These are phyloP conservation scores for Coleophoma cylindrospora DNA, from an alignment of 2,329 filamentous ascomycete genomes.

Conservation along the genomic window DNA sequence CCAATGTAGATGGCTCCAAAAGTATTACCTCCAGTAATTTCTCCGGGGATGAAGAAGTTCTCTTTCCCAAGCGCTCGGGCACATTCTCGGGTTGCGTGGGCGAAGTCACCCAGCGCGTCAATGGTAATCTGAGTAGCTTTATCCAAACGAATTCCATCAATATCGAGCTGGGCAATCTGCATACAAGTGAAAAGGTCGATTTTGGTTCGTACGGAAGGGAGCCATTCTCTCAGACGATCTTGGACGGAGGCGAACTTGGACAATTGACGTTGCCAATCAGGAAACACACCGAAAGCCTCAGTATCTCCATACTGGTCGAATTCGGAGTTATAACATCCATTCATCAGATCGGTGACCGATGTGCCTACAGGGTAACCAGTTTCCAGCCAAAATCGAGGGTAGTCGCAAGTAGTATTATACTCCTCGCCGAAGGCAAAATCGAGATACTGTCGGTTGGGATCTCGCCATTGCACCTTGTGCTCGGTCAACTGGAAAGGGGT, in stretches of 20 bases:
- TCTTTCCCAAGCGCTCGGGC: slow-evolving; percentile 49
- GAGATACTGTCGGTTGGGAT: background rate
- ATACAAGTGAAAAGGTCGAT: slow-evolving; percentile 58
- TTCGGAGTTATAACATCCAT: slow-evolving; percentile 40
- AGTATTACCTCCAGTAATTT: slow-evolving; percentile 57
- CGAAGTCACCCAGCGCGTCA: slow-evolving; percentile 54
- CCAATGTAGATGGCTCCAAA: slow-evolving; percentile 57
- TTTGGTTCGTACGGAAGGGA: slow-evolving; percentile 50
- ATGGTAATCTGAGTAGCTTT: slow-evolving; percentile 61
- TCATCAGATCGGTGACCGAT: slow-evolving; percentile 32
- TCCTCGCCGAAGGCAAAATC: slow-evolving; percentile 11
- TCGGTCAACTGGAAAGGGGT: slow-evolving; percentile 40
- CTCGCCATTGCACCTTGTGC: slow-evolving; percentile 6
- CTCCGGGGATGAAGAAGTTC: slow-evolving; percentile 60
- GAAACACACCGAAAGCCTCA: slow-evolving; percentile 57
- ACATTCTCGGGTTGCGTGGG: slow-evolving; percentile 50
- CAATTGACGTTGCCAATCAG: slow-evolving; percentile 57
- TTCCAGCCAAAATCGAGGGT: slow-evolving; percentile 58
- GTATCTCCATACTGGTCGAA: slow-evolving; percentile 60
- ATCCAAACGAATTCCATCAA: slow-evolving; percentile 63
- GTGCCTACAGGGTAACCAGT: slow-evolving; percentile 50
- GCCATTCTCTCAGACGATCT: slow-evolving; percentile 61
- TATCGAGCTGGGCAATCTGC: slow-evolving; percentile 53
- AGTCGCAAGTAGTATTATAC: slow-evolving; percentile 49
- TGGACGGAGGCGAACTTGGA: slow-evolving; percentile 63